Evolutionary conservation across 345 rosid genomes (phyloP).

Genomic region (Salix exigua): DNA sequence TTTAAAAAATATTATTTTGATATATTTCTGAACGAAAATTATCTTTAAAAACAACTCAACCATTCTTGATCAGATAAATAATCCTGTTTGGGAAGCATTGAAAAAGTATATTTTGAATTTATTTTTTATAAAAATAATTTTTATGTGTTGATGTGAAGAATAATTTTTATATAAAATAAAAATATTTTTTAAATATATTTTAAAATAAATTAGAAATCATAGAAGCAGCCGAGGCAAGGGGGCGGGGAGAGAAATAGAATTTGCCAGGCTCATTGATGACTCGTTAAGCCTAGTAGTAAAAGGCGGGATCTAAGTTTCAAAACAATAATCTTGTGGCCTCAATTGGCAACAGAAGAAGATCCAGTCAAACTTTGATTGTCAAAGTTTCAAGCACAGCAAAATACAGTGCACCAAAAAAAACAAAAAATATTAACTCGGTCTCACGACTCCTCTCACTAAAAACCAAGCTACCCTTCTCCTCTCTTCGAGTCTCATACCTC

Average conservation of each 20-base stretch:
- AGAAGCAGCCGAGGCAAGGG: neutral
- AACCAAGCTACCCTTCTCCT: neutral
- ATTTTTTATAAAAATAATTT: too few species aligned
- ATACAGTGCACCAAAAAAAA: slow-evolving; percentile 9
- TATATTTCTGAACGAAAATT: too few species aligned
- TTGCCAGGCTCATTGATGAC: neutral
- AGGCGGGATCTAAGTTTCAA: slow-evolving; percentile 27
- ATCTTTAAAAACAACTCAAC: too few species aligned
- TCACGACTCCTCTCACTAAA: slow-evolving; percentile 1
- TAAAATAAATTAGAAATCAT: neutral
- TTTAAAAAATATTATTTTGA: too few species aligned
- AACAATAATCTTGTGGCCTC: slow-evolving; percentile 18
- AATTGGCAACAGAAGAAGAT: slow-evolving; percentile 18
- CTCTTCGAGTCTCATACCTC: neutral
- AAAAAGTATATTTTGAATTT: too few species aligned
- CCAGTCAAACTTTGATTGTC: slow-evolving; percentile 38
- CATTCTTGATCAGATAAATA: too few species aligned
- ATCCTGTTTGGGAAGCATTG: too few species aligned
- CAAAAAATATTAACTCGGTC: neutral
- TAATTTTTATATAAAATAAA: too few species aligned
- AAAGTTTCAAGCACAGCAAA: slow-evolving; percentile 19
- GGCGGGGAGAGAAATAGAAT: neutral
- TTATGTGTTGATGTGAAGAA: too few species aligned
- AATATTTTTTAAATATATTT: too few species aligned
- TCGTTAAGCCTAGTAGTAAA: neutral